Percentiles rank a stretch among this genome's conserved stretches.
Conservation (phyloP, 441 rosid species). For the Lepidium campestre region DNA sequence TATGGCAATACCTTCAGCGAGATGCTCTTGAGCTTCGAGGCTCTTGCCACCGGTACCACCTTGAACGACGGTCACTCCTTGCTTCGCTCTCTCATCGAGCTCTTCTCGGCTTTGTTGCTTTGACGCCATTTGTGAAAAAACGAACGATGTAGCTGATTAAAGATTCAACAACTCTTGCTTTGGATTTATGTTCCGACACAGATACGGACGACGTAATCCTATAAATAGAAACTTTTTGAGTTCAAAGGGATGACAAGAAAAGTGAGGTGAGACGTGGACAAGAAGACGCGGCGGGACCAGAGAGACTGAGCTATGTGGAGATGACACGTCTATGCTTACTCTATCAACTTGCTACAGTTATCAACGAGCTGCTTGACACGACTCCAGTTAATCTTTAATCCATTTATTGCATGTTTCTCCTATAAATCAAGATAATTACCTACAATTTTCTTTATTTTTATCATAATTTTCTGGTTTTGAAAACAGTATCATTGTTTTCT, state of each 20-base stretch:
- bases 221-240: conserved; percentile 4
- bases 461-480: too few species aligned
- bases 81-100: conserved; percentile 37
- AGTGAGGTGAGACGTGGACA: background rate
- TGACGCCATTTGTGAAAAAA: conserved; percentile 35
- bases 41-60: conserved; percentile 52
- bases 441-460: too few species aligned
- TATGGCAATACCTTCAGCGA: conserved; percentile 34
- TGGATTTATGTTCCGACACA: conserved; percentile 16
- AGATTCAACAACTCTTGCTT: background rate
- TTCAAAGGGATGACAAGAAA: background rate
- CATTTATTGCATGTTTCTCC: background rate
- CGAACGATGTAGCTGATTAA: background rate
- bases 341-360: conserved; percentile 26
- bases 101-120: conserved; percentile 28
- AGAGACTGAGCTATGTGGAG: background rate
- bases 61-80: conserved; percentile 40
- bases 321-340: conserved; percentile 40
- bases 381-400: background rate
- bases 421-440: background rate
- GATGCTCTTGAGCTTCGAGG: conserved; percentile 46
- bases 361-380: conserved; percentile 27
- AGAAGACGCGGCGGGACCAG: conserved; percentile 23
- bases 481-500: too few species aligned
- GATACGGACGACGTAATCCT: conserved; percentile 8